phyloP scores from a whole-genome alignment of 2,329 filamentous ascomycete species.

The Colletotrichum higginsianum region DNA sequence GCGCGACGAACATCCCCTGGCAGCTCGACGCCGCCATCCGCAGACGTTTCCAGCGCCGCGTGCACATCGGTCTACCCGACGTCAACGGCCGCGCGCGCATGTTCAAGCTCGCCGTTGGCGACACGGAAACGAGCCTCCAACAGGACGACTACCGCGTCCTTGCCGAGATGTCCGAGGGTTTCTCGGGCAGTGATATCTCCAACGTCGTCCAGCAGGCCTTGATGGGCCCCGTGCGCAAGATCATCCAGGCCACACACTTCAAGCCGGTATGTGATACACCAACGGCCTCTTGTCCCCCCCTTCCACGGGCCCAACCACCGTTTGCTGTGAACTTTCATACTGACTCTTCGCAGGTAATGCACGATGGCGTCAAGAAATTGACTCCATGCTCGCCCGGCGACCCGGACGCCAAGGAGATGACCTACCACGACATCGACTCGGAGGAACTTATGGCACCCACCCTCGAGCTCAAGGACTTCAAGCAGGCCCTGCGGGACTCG shows the following conservation, averaged over 20 bases:
- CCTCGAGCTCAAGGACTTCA: slow-evolving; percentile 90
- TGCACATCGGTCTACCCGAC: slow-evolving; percentile 96
- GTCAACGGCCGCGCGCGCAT: slow-evolving; percentile 88
- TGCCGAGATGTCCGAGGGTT: slow-evolving; percentile 88
- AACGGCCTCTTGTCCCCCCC: not conserved
- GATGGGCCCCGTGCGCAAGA: slow-evolving; percentile 97
- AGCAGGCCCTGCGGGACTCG: slow-evolving; percentile 90
- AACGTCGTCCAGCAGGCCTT: slow-evolving; percentile 96
- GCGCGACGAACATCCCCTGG: slow-evolving; percentile 99
- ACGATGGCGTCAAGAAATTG: slow-evolving; percentile 76
- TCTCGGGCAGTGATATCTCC: slow-evolving; percentile 94
- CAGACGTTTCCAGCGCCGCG: slow-evolving; percentile 93
- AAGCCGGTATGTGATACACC: slow-evolving; percentile 77
- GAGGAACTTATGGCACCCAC: slow-evolving; percentile 90
- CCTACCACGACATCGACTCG: slow-evolving; percentile 88
- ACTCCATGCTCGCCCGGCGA: slow-evolving; percentile 97
- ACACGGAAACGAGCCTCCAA: slow-evolving; percentile 88
- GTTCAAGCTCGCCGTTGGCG: slow-evolving; percentile 96
- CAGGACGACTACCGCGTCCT: slow-evolving; percentile 84
- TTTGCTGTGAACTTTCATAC: not conserved
- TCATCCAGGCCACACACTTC: slow-evolving; percentile 97
- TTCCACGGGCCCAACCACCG: not conserved
- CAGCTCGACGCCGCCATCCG: slow-evolving; percentile 97
- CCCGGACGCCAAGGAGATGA: slow-evolving; percentile 89
- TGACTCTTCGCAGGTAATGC: slow-evolving; percentile 70